These are phyloP conservation scores for Sequoiadendron giganteum DNA, from an alignment of 75 land plant genomes.

Conservation along the genomic window DNA sequence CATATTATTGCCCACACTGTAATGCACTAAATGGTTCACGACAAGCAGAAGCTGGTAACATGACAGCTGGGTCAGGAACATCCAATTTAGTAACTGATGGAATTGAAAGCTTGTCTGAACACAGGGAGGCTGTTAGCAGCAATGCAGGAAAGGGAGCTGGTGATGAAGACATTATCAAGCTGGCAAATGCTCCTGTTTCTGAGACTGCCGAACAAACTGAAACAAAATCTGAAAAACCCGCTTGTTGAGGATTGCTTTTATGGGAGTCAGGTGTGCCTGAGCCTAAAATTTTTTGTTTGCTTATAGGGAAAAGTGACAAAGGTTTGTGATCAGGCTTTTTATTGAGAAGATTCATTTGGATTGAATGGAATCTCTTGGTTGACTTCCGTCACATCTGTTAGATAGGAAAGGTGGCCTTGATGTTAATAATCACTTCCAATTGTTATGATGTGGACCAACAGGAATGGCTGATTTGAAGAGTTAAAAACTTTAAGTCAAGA, in stretches of 20 bases:
- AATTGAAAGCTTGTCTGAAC: neutral
- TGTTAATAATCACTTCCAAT: neutral
- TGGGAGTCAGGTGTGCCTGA: neutral
- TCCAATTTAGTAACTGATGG: neutral
- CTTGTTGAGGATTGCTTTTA: neutral
- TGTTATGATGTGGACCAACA: constrained; percentile 4
- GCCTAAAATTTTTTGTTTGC: neutral
- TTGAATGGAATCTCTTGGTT: neutral
- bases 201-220: constrained; percentile 5
- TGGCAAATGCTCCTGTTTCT: neutral
- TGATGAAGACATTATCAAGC: neutral
- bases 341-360: neutral
- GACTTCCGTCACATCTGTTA: neutral
- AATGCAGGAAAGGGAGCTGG: neutral
- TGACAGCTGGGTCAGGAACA: neutral
- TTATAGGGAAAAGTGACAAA: neutral
- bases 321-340: neutral
- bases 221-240: neutral
- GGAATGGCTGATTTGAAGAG: constrained; percentile 7
- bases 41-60: constrained; percentile 18
- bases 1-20: constrained; percentile 95
- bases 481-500: neutral
- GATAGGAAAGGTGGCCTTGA: neutral
- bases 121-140: neutral
- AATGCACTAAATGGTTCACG: constrained; percentile 63